phyloP scores from a whole-genome alignment of 1,284 basidiomycete genomes.

The Coniophora puteana region DNA sequence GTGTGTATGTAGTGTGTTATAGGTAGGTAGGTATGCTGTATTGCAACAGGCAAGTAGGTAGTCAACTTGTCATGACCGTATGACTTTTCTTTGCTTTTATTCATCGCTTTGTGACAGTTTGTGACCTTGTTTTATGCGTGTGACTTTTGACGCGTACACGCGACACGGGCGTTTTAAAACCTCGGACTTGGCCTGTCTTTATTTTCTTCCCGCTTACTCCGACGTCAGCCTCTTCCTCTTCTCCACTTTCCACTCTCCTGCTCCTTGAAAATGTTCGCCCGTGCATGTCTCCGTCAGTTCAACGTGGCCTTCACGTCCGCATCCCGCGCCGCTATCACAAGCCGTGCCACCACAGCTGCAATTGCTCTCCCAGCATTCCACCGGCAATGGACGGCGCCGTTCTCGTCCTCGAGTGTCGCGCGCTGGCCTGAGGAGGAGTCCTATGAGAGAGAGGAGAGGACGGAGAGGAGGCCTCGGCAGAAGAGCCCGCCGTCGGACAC shows the following conservation, averaged over 20 bases:
- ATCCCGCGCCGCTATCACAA: not conserved
- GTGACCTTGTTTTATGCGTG: conserved; percentile 10
- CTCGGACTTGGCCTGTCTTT: conserved; percentile 2
- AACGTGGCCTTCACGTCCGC: conserved; percentile 4
- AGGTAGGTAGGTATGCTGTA: not conserved
- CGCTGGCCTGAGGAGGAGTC: too few species aligned
- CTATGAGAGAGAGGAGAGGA: not conserved
- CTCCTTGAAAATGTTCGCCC: conserved; percentile 6
- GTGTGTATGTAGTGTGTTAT: not conserved
- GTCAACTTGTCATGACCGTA: not conserved
- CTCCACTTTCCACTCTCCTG: conserved; percentile 19
- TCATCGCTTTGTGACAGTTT: not conserved
- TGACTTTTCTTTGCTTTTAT: conserved; percentile 4
- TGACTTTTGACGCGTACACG: conserved; percentile 16
- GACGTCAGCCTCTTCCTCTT: not conserved
- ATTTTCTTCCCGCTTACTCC: not conserved
- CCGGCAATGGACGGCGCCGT: conserved; percentile 2
- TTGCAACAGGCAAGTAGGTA: not conserved
- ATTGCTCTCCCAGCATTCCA: conserved; percentile 2
- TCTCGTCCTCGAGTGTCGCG: not conserved
- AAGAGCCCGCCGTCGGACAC: conserved; percentile 21
- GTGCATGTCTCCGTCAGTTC: conserved; percentile 13
- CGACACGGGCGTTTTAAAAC: conserved; percentile 22
- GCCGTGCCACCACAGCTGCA: conserved; percentile 2
- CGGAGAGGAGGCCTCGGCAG: conserved; percentile 1